Percentiles rank a stretch among this genome's conserved stretches.
phyloP scores from a whole-genome alignment of 2,329 filamentous ascomycete species.

The Torrubiellomyces zombiae region DNA sequence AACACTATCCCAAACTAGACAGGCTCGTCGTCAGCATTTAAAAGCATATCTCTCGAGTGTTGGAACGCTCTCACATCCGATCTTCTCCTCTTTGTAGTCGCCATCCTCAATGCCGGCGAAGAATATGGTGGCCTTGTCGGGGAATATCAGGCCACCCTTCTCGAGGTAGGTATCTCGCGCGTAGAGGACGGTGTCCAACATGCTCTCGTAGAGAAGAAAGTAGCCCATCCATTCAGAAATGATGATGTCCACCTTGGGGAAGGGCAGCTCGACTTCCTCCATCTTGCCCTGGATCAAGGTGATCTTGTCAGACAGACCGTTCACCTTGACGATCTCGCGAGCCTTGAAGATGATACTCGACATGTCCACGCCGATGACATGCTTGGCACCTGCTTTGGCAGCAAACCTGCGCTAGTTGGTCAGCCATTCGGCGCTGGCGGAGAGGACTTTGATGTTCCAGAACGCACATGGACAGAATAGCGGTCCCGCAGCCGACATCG shows the following conservation, averaged over 20 bases:
- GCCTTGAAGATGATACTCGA: slow-evolving; percentile 99
- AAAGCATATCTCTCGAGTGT: background rate
- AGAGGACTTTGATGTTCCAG: slow-evolving; percentile 2
- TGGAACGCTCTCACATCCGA: slow-evolving; percentile 61
- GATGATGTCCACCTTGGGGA: slow-evolving; percentile 95
- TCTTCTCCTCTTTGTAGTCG: slow-evolving; percentile 99
- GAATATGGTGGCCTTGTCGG: slow-evolving; percentile 96
- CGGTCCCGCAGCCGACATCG: slow-evolving; percentile 92
- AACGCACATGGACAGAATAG: slow-evolving; percentile 91
- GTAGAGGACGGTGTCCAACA: slow-evolving; percentile 96
- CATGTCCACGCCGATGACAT: slow-evolving; percentile 98
- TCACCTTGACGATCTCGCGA: slow-evolving; percentile 78
- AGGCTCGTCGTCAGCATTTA: background rate
- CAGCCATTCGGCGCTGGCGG: slow-evolving; percentile 1
- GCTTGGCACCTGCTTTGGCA: slow-evolving; percentile 87
- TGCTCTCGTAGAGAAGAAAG: slow-evolving; percentile 96
- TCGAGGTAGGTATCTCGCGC: slow-evolving; percentile 83
- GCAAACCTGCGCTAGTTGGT: slow-evolving; percentile 58
- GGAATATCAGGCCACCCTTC: slow-evolving; percentile 86
- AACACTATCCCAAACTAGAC: slow-evolving; percentile 91
- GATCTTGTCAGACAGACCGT: slow-evolving; percentile 90
- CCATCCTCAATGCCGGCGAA: slow-evolving; percentile 95
- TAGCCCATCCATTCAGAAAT: slow-evolving; percentile 99
- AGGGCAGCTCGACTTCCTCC: slow-evolving; percentile 92
- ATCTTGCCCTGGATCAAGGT: slow-evolving; percentile 98